Evolutionary conservation across 1,139 yeast genomes (phyloP).

Genomic region (Yamadazyma atlantica): DNA sequence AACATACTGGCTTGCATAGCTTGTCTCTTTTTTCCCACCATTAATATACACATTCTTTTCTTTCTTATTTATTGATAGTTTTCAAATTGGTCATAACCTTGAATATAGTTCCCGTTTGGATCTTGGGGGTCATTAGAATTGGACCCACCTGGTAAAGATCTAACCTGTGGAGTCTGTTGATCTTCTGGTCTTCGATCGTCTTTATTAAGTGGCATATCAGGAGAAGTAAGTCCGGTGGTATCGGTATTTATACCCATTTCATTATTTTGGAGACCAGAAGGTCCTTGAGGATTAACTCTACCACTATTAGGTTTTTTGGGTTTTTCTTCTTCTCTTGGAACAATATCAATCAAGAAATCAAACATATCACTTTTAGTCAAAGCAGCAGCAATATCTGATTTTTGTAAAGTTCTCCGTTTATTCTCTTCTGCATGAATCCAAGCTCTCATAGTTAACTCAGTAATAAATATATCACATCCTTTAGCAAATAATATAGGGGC

Average conservation of each 20-base stretch:
- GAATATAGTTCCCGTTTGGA: slow-evolving; percentile 6
- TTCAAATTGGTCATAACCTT: slow-evolving; percentile 16
- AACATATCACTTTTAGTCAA: slow-evolving; percentile 94
- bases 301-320: slow-evolving; percentile 35
- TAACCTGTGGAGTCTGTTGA: neutral
- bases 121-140: too few species aligned
- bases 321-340: slow-evolving; percentile 77
- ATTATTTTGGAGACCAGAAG: neutral
- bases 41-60: neutral
- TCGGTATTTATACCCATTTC: neutral
- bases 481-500: slow-evolving; percentile 97
- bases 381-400: slow-evolving; percentile 94
- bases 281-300: too few species aligned
- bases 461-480: slow-evolving; percentile 95
- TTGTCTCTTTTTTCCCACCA: too few species aligned
- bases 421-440: slow-evolving; percentile 98
- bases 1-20: too few species aligned
- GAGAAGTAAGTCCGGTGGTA: neutral
- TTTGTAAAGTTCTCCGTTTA: slow-evolving; percentile 89
- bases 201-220: neutral
- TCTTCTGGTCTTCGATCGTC: too few species aligned
- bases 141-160: too few species aligned
- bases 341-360: slow-evolving; percentile 93
- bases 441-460: slow-evolving; percentile 96
- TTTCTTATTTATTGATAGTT: slow-evolving; percentile 9